A percentile compares a stretch with the other conserved stretches of the same genome.
phyloP scores from a whole-genome alignment of 352 stramenopile genomes.

The Phytophthora pinifolia region DNA sequence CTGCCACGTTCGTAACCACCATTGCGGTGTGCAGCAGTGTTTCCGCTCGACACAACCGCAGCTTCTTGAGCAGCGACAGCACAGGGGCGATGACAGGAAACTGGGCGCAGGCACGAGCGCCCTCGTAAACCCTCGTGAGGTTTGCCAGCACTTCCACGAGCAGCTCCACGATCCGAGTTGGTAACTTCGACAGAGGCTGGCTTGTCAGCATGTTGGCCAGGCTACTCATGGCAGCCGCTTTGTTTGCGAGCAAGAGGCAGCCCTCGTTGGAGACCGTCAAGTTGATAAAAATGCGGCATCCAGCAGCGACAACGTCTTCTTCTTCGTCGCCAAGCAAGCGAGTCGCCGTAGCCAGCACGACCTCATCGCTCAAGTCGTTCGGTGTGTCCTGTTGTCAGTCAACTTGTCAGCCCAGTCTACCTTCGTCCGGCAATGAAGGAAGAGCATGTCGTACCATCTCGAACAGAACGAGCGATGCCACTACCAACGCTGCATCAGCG shows the following conservation, averaged over 20 bases:
- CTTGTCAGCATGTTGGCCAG: slow-evolving; percentile 49
- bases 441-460: slow-evolving; percentile 34
- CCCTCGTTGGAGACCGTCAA: slow-evolving; percentile 62
- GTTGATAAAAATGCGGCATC: slow-evolving; percentile 57
- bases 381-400: slow-evolving; percentile 20
- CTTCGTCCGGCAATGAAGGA: background rate
- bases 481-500: slow-evolving; percentile 40
- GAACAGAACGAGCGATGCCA: slow-evolving; percentile 58
- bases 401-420: background rate
- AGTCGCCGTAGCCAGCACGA: slow-evolving; percentile 50
- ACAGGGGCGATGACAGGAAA: slow-evolving; percentile 46
- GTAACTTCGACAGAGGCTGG: slow-evolving; percentile 43
- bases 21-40: slow-evolving; percentile 44
- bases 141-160: slow-evolving; percentile 53
- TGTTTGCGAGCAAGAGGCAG: slow-evolving; percentile 41
- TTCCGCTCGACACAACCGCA: slow-evolving; percentile 39
- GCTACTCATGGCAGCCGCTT: slow-evolving; percentile 38
- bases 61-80: slow-evolving; percentile 60
- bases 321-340: slow-evolving; percentile 44
- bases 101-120: slow-evolving; percentile 42
- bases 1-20: slow-evolving; percentile 54
- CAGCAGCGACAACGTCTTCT: slow-evolving; percentile 46
- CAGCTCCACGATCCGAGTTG: slow-evolving; percentile 35
- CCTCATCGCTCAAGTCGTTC: slow-evolving; percentile 51
- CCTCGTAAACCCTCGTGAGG: slow-evolving; percentile 59